These are phyloP conservation scores for Colletotrichum costaricense DNA, from an alignment of 2,329 filamentous ascomycete species.

Conservation along the genomic window DNA sequence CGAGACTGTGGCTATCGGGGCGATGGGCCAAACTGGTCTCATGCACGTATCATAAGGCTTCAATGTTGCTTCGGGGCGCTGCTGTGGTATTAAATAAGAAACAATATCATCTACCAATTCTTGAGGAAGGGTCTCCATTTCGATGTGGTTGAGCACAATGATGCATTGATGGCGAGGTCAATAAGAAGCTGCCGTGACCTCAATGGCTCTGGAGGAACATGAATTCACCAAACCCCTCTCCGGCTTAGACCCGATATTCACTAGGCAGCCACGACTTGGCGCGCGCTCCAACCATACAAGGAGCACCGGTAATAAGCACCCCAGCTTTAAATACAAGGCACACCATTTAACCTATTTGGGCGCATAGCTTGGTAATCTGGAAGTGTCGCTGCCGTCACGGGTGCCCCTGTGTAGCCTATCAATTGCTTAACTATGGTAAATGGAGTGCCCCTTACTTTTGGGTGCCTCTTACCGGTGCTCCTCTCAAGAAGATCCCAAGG, in stretches of 20 bases:
- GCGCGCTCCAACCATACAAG: background rate
- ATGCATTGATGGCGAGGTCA: background rate
- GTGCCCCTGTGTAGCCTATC: no score
- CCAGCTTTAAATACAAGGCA: no score
- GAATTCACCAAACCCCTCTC: background rate
- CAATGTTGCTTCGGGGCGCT: background rate
- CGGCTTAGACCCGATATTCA: background rate
- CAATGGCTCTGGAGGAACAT: background rate
- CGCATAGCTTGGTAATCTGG: no score
- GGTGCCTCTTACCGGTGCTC: no score
- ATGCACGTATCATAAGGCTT: background rate
- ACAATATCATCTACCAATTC: background rate
- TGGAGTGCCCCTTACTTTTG: no score
- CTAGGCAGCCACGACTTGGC: background rate
- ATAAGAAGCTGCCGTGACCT: background rate
- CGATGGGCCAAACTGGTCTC: background rate
- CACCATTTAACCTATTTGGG: no score
- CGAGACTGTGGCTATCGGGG: background rate
- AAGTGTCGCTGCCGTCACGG: no score
- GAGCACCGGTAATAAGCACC: no score
- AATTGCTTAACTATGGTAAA: no score
- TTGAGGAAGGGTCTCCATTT: slow-evolving; percentile 1
- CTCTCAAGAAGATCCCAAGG: background rate
- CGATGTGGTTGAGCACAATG: background rate
- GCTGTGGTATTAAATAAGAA: background rate